These are phyloP conservation scores for Santalum album DNA, from an alignment of 164 flowering plant genomes.

Conservation along the genomic window DNA sequence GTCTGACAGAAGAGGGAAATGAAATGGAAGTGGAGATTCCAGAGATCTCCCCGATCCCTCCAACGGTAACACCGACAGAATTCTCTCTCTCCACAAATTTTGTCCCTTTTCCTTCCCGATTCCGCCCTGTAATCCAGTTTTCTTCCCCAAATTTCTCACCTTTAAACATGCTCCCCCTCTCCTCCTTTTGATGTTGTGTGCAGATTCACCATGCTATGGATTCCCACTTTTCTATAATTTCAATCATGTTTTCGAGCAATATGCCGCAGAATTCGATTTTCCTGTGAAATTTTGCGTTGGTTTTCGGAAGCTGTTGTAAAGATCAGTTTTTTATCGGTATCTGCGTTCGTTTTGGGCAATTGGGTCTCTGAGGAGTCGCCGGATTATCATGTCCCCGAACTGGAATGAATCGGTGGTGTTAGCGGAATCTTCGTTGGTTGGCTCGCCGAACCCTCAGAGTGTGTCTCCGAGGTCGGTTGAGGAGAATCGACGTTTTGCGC, in stretches of 20 bases:
- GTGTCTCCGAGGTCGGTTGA: constrained; percentile 5
- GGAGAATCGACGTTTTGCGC: constrained; percentile 22
- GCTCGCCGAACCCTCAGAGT: constrained; percentile 1
- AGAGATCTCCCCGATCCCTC: constrained; percentile 2
- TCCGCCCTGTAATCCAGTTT: constrained; percentile 1
- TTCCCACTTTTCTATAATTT: too few relatives aligned
- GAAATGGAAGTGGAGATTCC: neutral
- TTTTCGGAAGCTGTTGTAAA: neutral
- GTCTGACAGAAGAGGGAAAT: neutral
- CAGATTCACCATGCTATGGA: too few relatives aligned
- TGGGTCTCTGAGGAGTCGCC: constrained; percentile 9
- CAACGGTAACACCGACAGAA: neutral
- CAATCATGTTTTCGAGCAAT: too few relatives aligned
- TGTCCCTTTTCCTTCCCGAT: constrained; percentile 4
- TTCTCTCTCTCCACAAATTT: constrained; percentile 5
- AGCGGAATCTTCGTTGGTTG: constrained; percentile 9
- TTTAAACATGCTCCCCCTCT: neutral
- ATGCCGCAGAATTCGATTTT: neutral
- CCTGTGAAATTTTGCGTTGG: neutral
- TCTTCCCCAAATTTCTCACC: neutral
- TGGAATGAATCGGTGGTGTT: constrained; percentile 11
- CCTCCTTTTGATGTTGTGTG: constrained; percentile 1
- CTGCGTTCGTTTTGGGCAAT: constrained; percentile 2
- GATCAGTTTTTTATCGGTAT: neutral
- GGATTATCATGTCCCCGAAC: constrained; percentile 16